A percentile compares a stretch with the other conserved stretches of the same genome.
These are phyloP conservation scores for Sophora flavescens DNA, from an alignment of 306 rosid species.

Conservation along the genomic window DNA sequence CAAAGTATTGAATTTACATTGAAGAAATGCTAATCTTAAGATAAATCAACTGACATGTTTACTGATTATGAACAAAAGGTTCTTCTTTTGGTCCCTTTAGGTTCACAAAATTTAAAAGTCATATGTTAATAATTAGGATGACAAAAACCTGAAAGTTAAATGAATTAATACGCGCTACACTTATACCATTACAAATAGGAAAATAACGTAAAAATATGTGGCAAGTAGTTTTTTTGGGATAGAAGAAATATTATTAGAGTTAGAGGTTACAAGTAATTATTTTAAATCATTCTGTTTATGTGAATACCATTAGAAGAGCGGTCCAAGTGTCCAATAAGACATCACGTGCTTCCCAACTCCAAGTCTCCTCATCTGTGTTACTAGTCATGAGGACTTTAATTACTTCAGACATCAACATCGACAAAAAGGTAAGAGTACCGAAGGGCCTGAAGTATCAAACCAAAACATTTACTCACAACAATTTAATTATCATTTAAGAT, in stretches of 20 bases:
- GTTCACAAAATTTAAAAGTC: constrained; percentile 32
- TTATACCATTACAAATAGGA: constrained; percentile 13
- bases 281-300: constrained; percentile 35
- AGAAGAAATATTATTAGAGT: constrained; percentile 15
- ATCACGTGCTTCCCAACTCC: constrained; percentile 99
- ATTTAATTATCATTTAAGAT: constrained; percentile 28
- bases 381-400: constrained; percentile 74
- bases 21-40: constrained; percentile 30
- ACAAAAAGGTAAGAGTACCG: constrained; percentile 77
- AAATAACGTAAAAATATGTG: constrained; percentile 22
- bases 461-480: constrained; percentile 36
- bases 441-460: constrained; percentile 70
- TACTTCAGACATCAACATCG: constrained; percentile 82
- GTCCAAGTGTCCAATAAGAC: constrained; percentile 88
- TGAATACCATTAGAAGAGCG: constrained; percentile 77
- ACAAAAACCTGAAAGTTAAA: constrained; percentile 18
- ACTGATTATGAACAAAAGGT: constrained; percentile 26
- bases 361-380: constrained; percentile 79
- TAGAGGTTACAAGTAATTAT: constrained; percentile 35
- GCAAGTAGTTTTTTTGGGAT: background rate
- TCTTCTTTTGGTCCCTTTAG: constrained; percentile 27
- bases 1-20: constrained; percentile 31
- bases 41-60: constrained; percentile 31
- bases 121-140: constrained; percentile 2
- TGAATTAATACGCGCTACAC: constrained; percentile 12